Evolutionary conservation across 176 grass and related monocot genomes (phyloP), one percentile per base, ranked within the genome.

Genomic region (Hordeum marinum): DNA sequence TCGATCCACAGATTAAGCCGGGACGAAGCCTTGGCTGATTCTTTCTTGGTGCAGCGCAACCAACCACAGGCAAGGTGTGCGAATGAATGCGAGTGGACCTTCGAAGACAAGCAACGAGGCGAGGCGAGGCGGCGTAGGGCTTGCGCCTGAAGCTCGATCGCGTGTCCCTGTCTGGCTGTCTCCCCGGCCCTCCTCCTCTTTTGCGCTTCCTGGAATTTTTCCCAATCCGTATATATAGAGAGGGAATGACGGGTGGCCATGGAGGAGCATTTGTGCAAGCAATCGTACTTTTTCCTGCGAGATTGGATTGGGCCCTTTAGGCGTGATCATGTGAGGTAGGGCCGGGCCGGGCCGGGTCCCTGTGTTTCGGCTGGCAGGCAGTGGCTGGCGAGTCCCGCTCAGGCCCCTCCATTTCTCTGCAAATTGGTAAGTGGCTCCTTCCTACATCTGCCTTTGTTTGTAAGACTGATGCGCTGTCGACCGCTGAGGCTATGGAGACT

Each of bases 301-400:
- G 74, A 90, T 76, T 87, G 85, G 85, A 87, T 90, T 87, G 84
- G 84, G 75, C 29, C 84, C 79, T 90, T 72, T 78, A 78, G 83
- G 75, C 80, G 74, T 52, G 89, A 62, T 87, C 89, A 91, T 91
- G 89, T 87, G 89, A 87, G 85, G 85, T 91, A 91, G 85, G 68
- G 71, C 0, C 21, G 66, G 58, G 13, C 20, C 1, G 66, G 25
- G 65, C 41, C 52, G 83, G 81, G 81, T 45, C 75, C 63, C 31
- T 68, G 80, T 84, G 85, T 76, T 74, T 87, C 80, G 41, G 89
- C 89, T 90, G 72, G 26, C 78, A 78, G 39, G 39, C 39, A 84
- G 26, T 25, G 75, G 32, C 69, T 54, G 54, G 7, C 5, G 73
- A 5, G 32, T 21, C 59, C 31, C 42, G 31, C 2, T 31, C n/a